Percentiles rank a stretch among this genome's conserved stretches.
Conservation (phyloP, 192 early-diverging fungal species). For the Rhizophagus sp. region DNA sequence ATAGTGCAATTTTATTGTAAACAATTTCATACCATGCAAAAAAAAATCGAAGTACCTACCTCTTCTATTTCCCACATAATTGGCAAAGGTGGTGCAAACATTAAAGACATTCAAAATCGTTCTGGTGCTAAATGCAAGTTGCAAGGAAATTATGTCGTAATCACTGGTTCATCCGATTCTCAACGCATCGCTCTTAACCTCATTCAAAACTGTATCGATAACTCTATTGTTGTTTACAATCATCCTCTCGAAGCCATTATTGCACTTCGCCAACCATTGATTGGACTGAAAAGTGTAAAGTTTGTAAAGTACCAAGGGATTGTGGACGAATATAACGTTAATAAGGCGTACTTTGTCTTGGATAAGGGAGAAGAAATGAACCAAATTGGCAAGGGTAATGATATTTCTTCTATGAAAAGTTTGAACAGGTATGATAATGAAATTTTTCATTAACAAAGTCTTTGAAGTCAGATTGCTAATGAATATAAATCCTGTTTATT, state of each 20-base stretch:
- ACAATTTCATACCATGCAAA: no score
- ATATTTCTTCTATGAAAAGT: background rate
- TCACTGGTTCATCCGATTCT: background rate
- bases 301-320: background rate
- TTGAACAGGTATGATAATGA: background rate
- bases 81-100: background rate
- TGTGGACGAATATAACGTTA: background rate
- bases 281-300: background rate
- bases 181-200: background rate
- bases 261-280: background rate
- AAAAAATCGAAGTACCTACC: background rate
- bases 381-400: background rate
- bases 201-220: background rate
- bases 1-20: no score
- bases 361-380: background rate
- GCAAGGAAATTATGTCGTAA: background rate
- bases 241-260: constrained; percentile 2
- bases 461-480: background rate
- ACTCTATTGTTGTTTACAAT: background rate
- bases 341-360: background rate
- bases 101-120: background rate
- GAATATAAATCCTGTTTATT: background rate
- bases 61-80: background rate
- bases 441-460: background rate
- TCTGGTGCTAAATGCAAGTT: background rate